A percentile compares a stretch with the other conserved stretches of the same genome.
These are phyloP conservation scores for Iris macrosiphon DNA, from an alignment of 106 monocot genomes.

Conservation along the genomic window DNA sequence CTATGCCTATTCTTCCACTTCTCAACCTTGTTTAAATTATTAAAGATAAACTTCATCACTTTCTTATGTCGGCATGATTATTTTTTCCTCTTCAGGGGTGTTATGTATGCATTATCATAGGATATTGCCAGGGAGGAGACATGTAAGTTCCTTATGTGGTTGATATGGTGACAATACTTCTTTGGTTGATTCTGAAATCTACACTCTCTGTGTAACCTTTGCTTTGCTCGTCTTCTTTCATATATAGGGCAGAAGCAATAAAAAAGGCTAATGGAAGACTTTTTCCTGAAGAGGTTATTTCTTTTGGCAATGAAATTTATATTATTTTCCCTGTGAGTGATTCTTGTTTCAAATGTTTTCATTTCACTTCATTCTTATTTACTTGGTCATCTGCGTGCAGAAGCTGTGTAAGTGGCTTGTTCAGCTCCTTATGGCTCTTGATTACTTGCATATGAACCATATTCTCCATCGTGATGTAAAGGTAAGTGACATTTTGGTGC, in stretches of 20 bases:
- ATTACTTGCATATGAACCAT: slow-evolving; percentile 91
- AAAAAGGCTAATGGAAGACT: slow-evolving; percentile 84
- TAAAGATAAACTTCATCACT: no score
- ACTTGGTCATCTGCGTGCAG: slow-evolving; percentile 27
- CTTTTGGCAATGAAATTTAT: not conserved
- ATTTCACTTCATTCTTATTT: not conserved
- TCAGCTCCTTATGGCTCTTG: slow-evolving; percentile 96
- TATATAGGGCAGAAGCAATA: slow-evolving; percentile 78
- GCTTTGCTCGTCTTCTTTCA: not conserved
- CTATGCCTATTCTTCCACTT: no score
- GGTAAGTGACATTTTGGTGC: slow-evolving; percentile 34
- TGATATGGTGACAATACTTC: no score
- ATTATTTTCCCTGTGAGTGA: no score
- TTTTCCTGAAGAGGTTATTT: slow-evolving; percentile 89
- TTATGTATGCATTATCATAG: slow-evolving; percentile 88
- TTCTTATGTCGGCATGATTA: no score
- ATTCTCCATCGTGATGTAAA: slow-evolving; percentile 99
- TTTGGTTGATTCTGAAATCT: no score
- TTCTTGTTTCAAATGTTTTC: not conserved
- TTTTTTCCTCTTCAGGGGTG: slow-evolving; percentile 69
- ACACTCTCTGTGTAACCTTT: no score
- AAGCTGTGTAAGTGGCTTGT: slow-evolving; percentile 99
- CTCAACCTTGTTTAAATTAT: no score
- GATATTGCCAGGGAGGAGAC: slow-evolving; percentile 90
- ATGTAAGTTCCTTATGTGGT: no score